These are phyloP conservation scores for Santalum album DNA, from an alignment of 164 flowering plant genomes.

Conservation along the genomic window DNA sequence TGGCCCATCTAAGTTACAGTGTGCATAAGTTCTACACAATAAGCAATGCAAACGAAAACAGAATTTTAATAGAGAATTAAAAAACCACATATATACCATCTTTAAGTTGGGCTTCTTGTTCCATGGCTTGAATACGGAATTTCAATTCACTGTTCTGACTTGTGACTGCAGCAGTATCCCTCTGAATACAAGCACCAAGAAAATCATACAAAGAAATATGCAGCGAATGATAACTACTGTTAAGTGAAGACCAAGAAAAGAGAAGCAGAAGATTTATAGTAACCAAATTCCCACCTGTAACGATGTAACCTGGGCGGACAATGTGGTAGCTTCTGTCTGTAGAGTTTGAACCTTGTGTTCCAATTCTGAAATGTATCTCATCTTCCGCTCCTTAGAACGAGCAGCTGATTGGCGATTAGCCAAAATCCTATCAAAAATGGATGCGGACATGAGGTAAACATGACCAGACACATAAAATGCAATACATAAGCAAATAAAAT, in stretches of 20 bases:
- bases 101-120: not conserved
- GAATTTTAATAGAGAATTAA: no score
- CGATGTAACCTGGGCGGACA: not conserved
- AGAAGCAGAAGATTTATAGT: not conserved
- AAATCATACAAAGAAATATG: not conserved
- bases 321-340: slow-evolving; percentile 1
- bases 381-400: slow-evolving; percentile 18
- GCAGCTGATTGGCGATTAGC: slow-evolving; percentile 19
- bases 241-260: no score
- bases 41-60: no score
- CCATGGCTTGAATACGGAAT: not conserved
- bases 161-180: not conserved
- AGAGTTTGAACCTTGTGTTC: slow-evolving; percentile 16
- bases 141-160: not conserved
- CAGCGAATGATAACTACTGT: no score
- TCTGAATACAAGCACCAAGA: not conserved
- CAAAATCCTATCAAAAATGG: slow-evolving; percentile 8
- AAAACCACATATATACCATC: not conserved
- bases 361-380: slow-evolving; percentile 13
- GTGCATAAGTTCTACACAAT: no score
- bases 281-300: not conserved
- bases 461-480: not conserved
- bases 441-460: not conserved
- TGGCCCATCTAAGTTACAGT: no score
- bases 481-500: not conserved